Evolutionary conservation across 345 rosid genomes (phyloP).

Genomic region (Orychophragmus violaceus): DNA sequence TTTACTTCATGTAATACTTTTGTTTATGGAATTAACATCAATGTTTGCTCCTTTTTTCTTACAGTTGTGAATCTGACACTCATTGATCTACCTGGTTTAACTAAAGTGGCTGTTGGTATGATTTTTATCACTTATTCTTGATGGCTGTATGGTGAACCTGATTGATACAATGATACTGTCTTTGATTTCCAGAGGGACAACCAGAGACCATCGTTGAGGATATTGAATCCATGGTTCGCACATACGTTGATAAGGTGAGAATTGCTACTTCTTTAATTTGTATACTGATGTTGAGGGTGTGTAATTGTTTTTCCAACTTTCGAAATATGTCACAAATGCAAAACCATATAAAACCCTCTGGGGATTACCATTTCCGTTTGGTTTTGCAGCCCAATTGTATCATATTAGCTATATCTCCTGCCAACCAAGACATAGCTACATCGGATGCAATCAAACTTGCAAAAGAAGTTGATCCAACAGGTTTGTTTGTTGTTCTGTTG

Average conservation of each 20-base stretch:
- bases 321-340: background rate
- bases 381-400: constrained; percentile 86
- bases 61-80: constrained; percentile 97
- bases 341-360: background rate
- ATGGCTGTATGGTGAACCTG: background rate
- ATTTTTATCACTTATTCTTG: background rate
- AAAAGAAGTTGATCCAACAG: constrained; percentile 86
- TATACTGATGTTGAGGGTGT: background rate
- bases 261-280: background rate
- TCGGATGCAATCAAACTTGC: constrained; percentile 94
- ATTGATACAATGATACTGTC: background rate
- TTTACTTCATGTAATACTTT: background rate
- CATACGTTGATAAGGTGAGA: constrained; percentile 86
- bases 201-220: constrained; percentile 80
- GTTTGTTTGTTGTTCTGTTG: constrained; percentile 30
- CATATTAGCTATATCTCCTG: constrained; percentile 94
- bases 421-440: constrained; percentile 95
- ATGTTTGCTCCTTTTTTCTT: background rate
- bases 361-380: too few species aligned
- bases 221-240: constrained; percentile 85
- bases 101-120: constrained; percentile 93
- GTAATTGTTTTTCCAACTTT: background rate
- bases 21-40: background rate
- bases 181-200: constrained; percentile 73
- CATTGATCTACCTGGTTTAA: constrained; percentile 87